phyloP scores from a whole-genome alignment of 441 rosid species.

The Gossypium laxum region DNA sequence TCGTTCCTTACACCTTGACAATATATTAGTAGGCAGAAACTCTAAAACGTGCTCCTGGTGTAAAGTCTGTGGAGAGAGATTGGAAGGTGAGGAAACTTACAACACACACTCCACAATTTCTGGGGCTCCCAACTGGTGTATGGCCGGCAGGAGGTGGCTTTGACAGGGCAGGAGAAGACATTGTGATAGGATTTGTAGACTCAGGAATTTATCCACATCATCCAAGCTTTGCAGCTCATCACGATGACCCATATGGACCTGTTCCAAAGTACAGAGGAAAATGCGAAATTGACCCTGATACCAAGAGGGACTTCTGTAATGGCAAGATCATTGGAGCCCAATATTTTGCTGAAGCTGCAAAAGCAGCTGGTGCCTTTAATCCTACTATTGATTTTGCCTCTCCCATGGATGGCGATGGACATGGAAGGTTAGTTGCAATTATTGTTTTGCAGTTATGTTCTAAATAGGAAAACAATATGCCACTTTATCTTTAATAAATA shows the following conservation, averaged over 20 bases:
- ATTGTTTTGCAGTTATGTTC: background rate
- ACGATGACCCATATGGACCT: slow-evolving; percentile 62
- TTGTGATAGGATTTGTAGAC: slow-evolving; percentile 89
- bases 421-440: slow-evolving; percentile 64
- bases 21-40: slow-evolving; percentile 79
- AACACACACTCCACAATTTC: slow-evolving; percentile 81
- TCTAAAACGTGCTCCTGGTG: slow-evolving; percentile 61
- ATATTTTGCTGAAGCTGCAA: slow-evolving; percentile 90
- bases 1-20: slow-evolving; percentile 34
- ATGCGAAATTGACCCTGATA: slow-evolving; percentile 73
- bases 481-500: background rate
- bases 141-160: slow-evolving; percentile 98
- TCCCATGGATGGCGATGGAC: slow-evolving; percentile 99
- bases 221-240: slow-evolving; percentile 70
- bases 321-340: slow-evolving; percentile 98
- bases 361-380: slow-evolving; percentile 83
- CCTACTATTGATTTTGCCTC: slow-evolving; percentile 82
- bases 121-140: slow-evolving; percentile 93
- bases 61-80: slow-evolving; percentile 73
- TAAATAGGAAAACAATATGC: background rate
- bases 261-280: slow-evolving; percentile 79
- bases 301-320: slow-evolving; percentile 62
- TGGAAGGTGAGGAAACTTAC: slow-evolving; percentile 91
- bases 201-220: slow-evolving; percentile 88
- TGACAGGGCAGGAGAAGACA: slow-evolving; percentile 85